phyloP scores from a whole-genome alignment of 2,329 filamentous ascomycete species.

The Bipolaris sorokiniana region DNA sequence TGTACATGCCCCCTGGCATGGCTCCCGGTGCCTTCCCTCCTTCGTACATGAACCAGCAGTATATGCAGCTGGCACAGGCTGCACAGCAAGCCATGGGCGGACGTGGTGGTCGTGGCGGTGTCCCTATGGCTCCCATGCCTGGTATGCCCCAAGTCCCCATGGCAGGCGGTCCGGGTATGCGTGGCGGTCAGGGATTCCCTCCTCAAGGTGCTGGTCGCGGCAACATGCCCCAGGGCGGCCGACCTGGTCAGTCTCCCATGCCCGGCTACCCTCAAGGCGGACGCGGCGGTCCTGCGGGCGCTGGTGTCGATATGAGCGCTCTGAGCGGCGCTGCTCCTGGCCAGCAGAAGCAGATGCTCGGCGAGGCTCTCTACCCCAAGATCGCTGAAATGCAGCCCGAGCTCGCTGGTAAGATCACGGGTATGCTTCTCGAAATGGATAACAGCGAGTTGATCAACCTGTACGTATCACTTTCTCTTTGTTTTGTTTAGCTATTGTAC shows the following conservation, averaged over 20 bases:
- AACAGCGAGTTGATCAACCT: constrained; percentile 91
- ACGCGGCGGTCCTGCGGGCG: constrained; percentile 29
- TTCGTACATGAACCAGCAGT: constrained; percentile 74
- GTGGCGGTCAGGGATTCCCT: constrained; percentile 50
- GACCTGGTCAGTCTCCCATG: constrained; percentile 41
- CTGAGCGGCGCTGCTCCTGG: constrained; percentile 63
- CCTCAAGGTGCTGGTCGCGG: constrained; percentile 49
- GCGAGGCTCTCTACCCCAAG: constrained; percentile 98
- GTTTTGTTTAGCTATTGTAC: constrained; percentile 14
- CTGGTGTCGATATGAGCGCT: constrained; percentile 58
- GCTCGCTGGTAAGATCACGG: constrained; percentile 97
- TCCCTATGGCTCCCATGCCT: constrained; percentile 66
- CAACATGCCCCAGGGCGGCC: constrained; percentile 40
- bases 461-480: constrained; percentile 66
- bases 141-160: constrained; percentile 74
- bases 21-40: constrained; percentile 73
- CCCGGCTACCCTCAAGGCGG: constrained; percentile 44
- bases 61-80: constrained; percentile 80
- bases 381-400: constrained; percentile 94
- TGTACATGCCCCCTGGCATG: constrained; percentile 75
- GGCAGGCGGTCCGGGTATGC: constrained; percentile 52
- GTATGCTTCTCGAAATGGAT: constrained; percentile 99
- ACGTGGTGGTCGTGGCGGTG: constrained; percentile 66
- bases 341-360: constrained; percentile 98
- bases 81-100: constrained; percentile 62